Percentiles rank a stretch among this genome's conserved stretches.
These are phyloP conservation scores for Monilinia fructicola DNA, from an alignment of 2,329 filamentous ascomycete genomes.

Conservation along the genomic window DNA sequence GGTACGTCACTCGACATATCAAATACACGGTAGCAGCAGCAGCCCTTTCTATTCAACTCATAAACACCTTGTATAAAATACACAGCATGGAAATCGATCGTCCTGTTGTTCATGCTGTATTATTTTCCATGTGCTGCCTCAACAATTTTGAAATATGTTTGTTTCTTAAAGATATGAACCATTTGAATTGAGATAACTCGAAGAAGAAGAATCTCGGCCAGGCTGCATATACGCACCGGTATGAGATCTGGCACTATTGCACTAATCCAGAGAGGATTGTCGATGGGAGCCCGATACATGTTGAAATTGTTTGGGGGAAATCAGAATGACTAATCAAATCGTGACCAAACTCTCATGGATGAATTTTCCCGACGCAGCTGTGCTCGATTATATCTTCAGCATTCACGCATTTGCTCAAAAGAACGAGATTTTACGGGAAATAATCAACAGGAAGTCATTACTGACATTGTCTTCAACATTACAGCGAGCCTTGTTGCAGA, in stretches of 20 bases:
- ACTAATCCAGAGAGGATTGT: neutral
- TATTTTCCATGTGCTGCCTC: neutral
- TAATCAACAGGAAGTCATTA: neutral
- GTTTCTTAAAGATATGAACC: neutral
- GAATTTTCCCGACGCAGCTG: neutral
- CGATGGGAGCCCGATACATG: neutral
- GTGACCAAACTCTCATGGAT: neutral
- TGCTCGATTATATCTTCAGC: too few species aligned
- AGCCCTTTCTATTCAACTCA: too few species aligned
- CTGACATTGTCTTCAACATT: neutral
- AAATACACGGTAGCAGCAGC: neutral
- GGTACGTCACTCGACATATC: too few species aligned
- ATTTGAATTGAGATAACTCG: neutral
- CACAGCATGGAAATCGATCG: neutral
- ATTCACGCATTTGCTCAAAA: neutral
- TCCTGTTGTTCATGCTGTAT: neutral
- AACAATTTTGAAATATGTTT: neutral
- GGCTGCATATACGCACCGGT: neutral
- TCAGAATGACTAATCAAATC: neutral
- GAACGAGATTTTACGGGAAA: rapidly evolving
- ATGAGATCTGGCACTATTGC: too few species aligned
- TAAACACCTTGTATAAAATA: too few species aligned
- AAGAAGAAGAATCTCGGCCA: too few species aligned
- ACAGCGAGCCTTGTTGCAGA: neutral
- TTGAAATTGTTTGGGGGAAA: neutral